Evolutionary conservation across 176 grass and related monocot genomes (phyloP), one percentile per base, ranked within the genome.

Genomic region (Dendrocalamus sinicus): DNA sequence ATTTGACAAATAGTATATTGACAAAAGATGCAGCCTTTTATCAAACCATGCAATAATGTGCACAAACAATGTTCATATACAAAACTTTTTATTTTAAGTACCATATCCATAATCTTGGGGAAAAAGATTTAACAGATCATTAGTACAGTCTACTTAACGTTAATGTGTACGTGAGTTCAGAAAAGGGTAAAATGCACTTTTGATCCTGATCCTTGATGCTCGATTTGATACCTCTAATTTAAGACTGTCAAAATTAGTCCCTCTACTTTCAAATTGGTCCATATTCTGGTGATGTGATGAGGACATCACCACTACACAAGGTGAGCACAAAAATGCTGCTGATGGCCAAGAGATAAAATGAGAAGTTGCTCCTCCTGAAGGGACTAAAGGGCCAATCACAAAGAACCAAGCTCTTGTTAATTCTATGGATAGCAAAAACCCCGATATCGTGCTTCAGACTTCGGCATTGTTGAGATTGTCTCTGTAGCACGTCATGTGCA

Each of bases 171-270:
- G 15, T 65, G 59, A 65, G 59, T 68, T 68, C 63, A 81, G 15
- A 48, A 79, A 67, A 80, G 2, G n/a, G n/a, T 81, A 54, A 32
- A 74, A 83, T 55, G 48, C 30, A 70, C 20, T 70, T 68, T 17
- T 55, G 9, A 23, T 81, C 13, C 22, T 57, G 40, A 72, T 37
- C 14, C 26, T 39, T 63, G 30, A 83, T 75, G 58, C 17, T 53
- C 1, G 35, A 75, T 65, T 62, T 50, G 11, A 40, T 23, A 26
- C 24, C 43, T 75, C 44, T 45, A 62, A 64, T 13, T 63, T 63
- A 63, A 63, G 24, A 30, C 24, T 30, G 24, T 30, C 12, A 10
- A 64, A 64, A 64, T 28, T 64, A 64, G 12, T 64, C 24, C 12
- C 57, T 65, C 44, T 45, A 62, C 44, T 39, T 84, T 40, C 20